Percentiles rank a stretch among this genome's conserved stretches.
Evolutionary conservation across 2,329 filamentous ascomycete genomes (phyloP).

Genomic region (Alternaria triticina): DNA sequence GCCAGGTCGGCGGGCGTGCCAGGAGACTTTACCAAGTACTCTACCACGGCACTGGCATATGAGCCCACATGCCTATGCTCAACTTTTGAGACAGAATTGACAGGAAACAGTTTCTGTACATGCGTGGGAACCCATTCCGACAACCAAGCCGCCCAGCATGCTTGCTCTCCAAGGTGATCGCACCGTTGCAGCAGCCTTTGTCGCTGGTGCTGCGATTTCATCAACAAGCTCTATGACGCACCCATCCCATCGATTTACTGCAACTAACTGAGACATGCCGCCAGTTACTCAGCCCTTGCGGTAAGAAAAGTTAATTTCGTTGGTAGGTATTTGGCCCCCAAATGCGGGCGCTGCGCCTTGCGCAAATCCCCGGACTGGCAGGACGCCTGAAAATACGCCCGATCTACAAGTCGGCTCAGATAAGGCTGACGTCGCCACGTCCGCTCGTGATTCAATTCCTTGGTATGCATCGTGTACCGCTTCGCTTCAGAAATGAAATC

Average conservation of each 20-base stretch:
- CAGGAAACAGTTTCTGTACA: too few species aligned
- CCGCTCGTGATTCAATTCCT: neutral
- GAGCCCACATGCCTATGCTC: neutral
- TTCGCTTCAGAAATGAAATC: neutral
- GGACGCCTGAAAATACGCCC: constrained; percentile 9
- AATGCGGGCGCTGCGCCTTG: constrained; percentile 17
- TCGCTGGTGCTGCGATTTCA: neutral
- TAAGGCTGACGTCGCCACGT: neutral
- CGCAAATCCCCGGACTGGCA: constrained; percentile 5
- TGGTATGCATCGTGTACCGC: neutral
- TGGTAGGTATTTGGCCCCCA: neutral
- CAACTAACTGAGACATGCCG: neutral
- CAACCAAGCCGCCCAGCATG: neutral
- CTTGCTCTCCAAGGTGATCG: neutral
- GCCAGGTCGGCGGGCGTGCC: neutral
- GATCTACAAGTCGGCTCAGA: neutral
- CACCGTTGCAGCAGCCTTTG: neutral
- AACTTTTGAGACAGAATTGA: too few species aligned
- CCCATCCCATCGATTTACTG: neutral
- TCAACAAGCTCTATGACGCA: neutral
- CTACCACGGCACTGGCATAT: neutral
- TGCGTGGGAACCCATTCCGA: too few species aligned
- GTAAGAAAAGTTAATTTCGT: neutral
- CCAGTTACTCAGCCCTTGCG: neutral
- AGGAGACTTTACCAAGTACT: neutral